These are phyloP conservation scores for Tillandsia fasciculata DNA, from an alignment of 176 grass and related monocot genomes.

Conservation along the genomic window DNA sequence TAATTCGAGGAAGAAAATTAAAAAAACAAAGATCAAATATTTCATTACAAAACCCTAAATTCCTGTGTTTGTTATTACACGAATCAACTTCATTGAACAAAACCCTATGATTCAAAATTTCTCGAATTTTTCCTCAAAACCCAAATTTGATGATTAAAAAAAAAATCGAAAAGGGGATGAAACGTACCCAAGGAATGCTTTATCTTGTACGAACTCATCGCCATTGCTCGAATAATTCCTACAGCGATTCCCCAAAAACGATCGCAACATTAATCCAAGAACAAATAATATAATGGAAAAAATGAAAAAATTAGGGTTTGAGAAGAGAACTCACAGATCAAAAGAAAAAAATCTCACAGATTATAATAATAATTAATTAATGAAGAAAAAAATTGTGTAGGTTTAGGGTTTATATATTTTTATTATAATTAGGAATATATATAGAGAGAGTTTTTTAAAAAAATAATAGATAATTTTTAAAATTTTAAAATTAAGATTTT, in stretches of 20 bases:
- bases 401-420: too few species aligned
- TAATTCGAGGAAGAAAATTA: too few species aligned
- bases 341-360: background rate
- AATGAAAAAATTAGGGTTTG: background rate
- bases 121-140: background rate
- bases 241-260: slow-evolving; percentile 16
- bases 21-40: too few species aligned
- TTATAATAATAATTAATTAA: background rate
- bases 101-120: background rate
- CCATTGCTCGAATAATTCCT: slow-evolving; percentile 25
- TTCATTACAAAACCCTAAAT: background rate
- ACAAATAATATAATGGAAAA: background rate
- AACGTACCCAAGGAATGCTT: slow-evolving; percentile 45
- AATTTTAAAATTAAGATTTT: too few species aligned
- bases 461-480: too few species aligned
- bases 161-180: background rate
- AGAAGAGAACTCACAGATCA: slow-evolving; percentile 1
- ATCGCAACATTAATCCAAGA: background rate
- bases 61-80: background rate
- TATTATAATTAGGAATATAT: too few species aligned
- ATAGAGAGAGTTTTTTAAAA: too few species aligned
- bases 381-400: too few species aligned
- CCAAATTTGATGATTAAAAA: background rate
- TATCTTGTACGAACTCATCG: slow-evolving; percentile 48
- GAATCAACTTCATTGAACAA: too few species aligned